phyloP scores from a whole-genome alignment of 2,329 filamentous ascomycete genomes.

The Apiospora kogelbergensis region DNA sequence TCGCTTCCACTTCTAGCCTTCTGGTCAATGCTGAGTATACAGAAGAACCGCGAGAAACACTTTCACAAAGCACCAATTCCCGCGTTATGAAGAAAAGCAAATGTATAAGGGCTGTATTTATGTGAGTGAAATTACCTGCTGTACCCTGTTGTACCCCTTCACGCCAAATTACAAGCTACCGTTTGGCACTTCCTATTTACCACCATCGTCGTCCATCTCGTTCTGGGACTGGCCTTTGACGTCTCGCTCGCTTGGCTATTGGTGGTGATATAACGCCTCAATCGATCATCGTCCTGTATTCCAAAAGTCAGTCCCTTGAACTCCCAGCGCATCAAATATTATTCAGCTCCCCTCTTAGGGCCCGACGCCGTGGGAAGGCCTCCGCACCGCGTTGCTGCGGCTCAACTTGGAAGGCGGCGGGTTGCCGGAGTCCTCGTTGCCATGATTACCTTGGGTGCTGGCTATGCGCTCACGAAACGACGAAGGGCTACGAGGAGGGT shows the following conservation, averaged over 20 bases:
- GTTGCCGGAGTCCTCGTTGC: not conserved
- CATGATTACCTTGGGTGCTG: not conserved
- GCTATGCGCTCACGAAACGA: not conserved
- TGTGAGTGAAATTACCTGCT: not conserved
- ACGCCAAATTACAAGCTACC: not conserved
- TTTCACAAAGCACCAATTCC: not conserved
- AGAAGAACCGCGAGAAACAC: not conserved
- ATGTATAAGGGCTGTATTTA: not conserved
- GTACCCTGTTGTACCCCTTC: not conserved
- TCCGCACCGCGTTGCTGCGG: not conserved
- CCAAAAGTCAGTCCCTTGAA: not conserved
- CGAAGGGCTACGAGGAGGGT: not conserved
- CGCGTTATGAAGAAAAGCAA: not conserved
- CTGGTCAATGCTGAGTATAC: not conserved
- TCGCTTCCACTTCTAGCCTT: not conserved
- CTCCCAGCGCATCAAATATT: not conserved
- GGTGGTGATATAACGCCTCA: not conserved
- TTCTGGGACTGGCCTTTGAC: not conserved
- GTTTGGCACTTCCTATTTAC: not conserved
- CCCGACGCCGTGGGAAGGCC: not conserved
- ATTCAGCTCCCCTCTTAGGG: constrained; percentile 33
- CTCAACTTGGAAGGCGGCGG: not conserved
- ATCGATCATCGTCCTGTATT: not conserved
- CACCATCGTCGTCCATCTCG: not conserved
- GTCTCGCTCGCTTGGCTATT: not conserved